These are phyloP conservation scores for Scenedesmus sp. DNA, from an alignment of 163 green algal genomes.

Conservation along the genomic window DNA sequence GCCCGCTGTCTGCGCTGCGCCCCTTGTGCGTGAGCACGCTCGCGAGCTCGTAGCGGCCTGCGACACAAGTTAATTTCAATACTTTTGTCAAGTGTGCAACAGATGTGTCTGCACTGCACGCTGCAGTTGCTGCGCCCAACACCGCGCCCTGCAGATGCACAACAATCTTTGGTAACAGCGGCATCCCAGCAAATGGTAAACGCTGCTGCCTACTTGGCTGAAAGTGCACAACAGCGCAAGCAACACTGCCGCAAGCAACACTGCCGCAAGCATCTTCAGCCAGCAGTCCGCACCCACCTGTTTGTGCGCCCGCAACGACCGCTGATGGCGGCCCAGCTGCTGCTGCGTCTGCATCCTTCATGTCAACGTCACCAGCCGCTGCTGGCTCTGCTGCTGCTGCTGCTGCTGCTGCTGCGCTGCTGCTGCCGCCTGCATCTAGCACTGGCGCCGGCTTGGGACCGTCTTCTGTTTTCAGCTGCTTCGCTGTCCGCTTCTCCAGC, in stretches of 20 bases:
- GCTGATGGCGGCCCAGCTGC: not conserved
- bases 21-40: conserved; percentile 99
- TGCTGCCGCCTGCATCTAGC: conserved; percentile 34
- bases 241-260: not conserved
- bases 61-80: not conserved
- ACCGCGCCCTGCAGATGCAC: not conserved
- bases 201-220: no score
- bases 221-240: not conserved
- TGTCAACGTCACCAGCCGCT: conserved; percentile 61
- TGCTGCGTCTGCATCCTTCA: conserved; percentile 62
- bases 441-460: conserved; percentile 27
- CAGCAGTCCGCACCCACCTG: conserved; percentile 51
- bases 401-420: conserved; percentile 12
- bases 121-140: not conserved
- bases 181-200: not conserved
- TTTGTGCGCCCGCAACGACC: conserved; percentile 11
- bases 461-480: conserved; percentile 64
- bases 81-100: not conserved
- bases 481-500: conserved; percentile 51
- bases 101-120: not conserved
- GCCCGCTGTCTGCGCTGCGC: conserved; percentile 94
- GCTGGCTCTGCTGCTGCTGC: not conserved
- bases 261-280: not conserved
- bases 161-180: not conserved
- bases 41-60: conserved; percentile 92